These are phyloP conservation scores for Calocybe indica DNA, from an alignment of 768 basidiomycete species.

Conservation along the genomic window DNA sequence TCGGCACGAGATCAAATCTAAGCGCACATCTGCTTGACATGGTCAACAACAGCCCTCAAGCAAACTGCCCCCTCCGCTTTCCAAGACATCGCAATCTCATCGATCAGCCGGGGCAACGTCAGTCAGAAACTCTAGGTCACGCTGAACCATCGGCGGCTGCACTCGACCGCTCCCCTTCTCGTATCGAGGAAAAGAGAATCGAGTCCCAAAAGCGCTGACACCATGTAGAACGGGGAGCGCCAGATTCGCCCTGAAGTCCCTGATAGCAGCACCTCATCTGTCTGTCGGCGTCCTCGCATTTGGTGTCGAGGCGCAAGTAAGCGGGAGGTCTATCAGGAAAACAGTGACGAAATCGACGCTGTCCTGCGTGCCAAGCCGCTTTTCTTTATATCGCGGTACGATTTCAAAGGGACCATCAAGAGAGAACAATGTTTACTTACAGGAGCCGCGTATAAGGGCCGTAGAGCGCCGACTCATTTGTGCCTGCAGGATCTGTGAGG, in stretches of 20 bases:
- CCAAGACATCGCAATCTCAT: conserved; percentile 13
- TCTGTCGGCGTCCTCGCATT: no score
- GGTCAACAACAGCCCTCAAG: conserved; percentile 2
- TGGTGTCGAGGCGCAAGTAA: no score
- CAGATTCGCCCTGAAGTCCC: no score
- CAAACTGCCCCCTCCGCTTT: conserved; percentile 6
- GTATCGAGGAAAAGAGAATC: conserved; percentile 12
- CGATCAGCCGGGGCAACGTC: conserved; percentile 12
- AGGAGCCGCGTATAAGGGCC: background rate
- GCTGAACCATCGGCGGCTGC: conserved; percentile 6
- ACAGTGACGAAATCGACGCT: no score
- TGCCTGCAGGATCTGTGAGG: no score
- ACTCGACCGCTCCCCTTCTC: conserved; percentile 3
- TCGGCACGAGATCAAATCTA: no score
- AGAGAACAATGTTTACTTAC: conserved; percentile 5
- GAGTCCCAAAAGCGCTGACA: conserved; percentile 12
- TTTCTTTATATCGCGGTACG: no score
- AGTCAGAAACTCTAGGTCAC: conserved; percentile 7
- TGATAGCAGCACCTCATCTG: no score
- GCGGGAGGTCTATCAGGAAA: no score
- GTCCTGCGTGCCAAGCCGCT: no score
- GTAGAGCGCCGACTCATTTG: background rate
- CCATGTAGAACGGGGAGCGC: conserved; percentile 11
- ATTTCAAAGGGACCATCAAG: background rate
- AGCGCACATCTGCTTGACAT: background rate